These are phyloP conservation scores for Bonia amplexicaulis DNA, from an alignment of 176 grass and related monocot genomes.

Conservation along the genomic window DNA sequence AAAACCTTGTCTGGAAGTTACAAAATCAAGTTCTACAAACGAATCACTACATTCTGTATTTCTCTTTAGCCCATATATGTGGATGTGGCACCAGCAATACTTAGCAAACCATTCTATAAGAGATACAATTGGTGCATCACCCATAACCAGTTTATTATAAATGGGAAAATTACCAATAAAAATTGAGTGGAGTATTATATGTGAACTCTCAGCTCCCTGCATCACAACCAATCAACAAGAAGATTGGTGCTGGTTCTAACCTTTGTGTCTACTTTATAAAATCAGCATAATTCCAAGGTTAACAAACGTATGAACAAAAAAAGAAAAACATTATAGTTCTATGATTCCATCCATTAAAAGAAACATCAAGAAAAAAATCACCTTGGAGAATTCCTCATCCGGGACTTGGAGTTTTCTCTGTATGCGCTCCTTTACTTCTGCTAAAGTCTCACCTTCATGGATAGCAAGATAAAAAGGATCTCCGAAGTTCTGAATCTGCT, in stretches of 20 bases:
- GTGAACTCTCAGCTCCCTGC: not conserved
- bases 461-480: constrained; percentile 83
- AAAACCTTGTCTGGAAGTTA: not conserved
- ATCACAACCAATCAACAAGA: not conserved
- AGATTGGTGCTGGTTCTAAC: not conserved
- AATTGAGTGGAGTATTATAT: not conserved
- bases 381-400: constrained; percentile 91
- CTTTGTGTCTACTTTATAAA: not conserved
- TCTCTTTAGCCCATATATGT: not conserved
- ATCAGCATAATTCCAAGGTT: not conserved
- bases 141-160: not conserved
- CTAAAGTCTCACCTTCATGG: constrained; percentile 84
- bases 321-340: not conserved
- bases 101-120: not conserved
- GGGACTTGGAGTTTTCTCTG: constrained; percentile 71
- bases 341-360: not conserved
- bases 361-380: constrained; percentile 27
- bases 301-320: not conserved
- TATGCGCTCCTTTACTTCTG: constrained; percentile 66
- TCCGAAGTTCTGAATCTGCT: constrained; percentile 90
- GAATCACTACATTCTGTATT: not conserved
- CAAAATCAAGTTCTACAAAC: constrained; percentile 6
- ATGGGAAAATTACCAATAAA: not conserved
- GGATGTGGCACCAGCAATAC: not conserved
- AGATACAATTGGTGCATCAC: not conserved